phyloP scores from a whole-genome alignment of 2,329 filamentous ascomycete genomes.

The Arthroderma sp. region DNA sequence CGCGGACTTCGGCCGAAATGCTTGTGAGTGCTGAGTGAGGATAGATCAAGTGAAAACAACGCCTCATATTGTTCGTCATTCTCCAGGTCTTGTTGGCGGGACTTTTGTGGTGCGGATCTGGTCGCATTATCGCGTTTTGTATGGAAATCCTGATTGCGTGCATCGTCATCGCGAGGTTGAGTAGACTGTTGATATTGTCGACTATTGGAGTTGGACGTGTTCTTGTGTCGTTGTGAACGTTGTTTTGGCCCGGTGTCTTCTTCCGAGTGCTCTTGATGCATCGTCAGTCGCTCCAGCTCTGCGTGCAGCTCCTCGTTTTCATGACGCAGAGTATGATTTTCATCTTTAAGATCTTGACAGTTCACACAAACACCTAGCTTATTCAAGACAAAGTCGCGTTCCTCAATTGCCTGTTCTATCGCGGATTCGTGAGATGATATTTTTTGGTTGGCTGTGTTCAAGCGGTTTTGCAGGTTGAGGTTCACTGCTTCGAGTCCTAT shows the following conservation, averaged over 20 bases:
- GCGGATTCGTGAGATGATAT: constrained; percentile 40
- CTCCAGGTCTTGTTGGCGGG: constrained; percentile 15
- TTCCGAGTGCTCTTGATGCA: too few relatives aligned
- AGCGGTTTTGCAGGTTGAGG: constrained; percentile 40
- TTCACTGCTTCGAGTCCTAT: constrained; percentile 39
- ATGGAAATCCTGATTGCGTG: too few relatives aligned
- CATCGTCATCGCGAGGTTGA: too few relatives aligned
- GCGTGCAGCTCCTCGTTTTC: constrained; percentile 28
- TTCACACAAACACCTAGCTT: constrained; percentile 44
- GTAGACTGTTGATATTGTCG: too few relatives aligned
- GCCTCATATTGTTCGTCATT: constrained; percentile 5
- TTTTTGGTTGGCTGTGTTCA: constrained; percentile 44
- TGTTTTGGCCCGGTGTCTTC: too few relatives aligned
- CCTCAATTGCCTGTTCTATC: constrained; percentile 41
- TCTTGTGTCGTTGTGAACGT: too few relatives aligned
- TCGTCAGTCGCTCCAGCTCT: constrained; percentile 18
- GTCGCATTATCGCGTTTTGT: too few relatives aligned
- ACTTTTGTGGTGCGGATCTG: too few relatives aligned
- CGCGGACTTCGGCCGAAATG: neutral
- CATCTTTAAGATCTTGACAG: constrained; percentile 31
- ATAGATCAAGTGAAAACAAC: constrained; percentile 7
- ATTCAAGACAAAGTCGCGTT: constrained; percentile 45
- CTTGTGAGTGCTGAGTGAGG: neutral
- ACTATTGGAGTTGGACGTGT: too few relatives aligned
- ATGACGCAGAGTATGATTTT: constrained; percentile 25